Conservation (phyloP, 345 rosid genomes). For the Hibiscus tridactylites region DNA sequence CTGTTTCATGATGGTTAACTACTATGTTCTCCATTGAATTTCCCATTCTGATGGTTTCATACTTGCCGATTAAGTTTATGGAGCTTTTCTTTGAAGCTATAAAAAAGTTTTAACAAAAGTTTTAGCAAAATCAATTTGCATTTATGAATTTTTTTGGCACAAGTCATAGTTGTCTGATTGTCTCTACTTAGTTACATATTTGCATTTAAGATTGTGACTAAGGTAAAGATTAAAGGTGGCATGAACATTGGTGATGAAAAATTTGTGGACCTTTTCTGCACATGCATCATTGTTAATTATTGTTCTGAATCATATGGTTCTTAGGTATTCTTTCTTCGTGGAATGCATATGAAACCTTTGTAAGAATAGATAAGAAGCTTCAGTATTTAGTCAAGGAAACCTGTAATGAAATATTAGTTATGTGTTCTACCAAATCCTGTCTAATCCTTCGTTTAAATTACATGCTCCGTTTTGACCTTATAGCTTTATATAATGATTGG, state of each 20-base stretch:
- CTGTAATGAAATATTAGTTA: neutral
- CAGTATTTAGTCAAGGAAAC: neutral
- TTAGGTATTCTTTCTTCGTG: neutral
- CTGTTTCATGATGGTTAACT: neutral
- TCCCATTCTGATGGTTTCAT: neutral
- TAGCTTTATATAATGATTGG: neutral
- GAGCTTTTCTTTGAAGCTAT: neutral
- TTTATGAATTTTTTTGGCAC: neutral
- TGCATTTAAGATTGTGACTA: neutral
- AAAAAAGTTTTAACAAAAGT: neutral
- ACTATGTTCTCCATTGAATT: neutral
- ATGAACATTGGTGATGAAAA: neutral
- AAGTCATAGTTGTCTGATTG: neutral
- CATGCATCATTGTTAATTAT: neutral
- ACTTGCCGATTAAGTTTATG: neutral
- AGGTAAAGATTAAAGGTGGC: neutral
- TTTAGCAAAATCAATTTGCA: neutral
- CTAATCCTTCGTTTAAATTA: neutral
- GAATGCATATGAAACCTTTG: neutral
- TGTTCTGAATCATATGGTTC: constrained; percentile 1
- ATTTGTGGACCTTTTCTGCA: neutral
- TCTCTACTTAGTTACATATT: neutral
- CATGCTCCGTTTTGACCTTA: neutral
- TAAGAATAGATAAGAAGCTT: neutral
- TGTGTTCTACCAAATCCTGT: neutral